Conservation (phyloP, 2,329 filamentous ascomycete species). For the Colletotrichum nymphaeae region DNA sequence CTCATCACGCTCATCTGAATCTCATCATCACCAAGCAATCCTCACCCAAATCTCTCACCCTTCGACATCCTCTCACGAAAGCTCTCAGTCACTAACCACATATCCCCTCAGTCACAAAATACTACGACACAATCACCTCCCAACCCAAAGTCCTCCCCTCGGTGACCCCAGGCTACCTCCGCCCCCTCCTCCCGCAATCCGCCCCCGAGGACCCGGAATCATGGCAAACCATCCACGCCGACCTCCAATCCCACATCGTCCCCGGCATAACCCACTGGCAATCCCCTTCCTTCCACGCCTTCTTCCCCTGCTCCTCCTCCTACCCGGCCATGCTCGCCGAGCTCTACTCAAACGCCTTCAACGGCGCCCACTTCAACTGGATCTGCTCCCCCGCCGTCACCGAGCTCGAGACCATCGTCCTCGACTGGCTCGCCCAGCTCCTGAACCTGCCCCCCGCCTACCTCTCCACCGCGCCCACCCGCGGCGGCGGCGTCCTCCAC, state of each 20-base stretch:
- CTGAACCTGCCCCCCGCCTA: conserved; percentile 80
- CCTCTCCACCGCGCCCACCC: conserved; percentile 75
- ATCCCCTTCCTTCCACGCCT: conserved; percentile 94
- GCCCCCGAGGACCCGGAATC: conserved; percentile 75
- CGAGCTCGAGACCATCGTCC: conserved; percentile 90
- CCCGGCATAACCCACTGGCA: conserved; percentile 96
- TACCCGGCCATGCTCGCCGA: conserved; percentile 91
- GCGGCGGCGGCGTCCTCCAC: conserved; percentile 92
- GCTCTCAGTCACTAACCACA: neutral
- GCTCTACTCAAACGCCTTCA: conserved; percentile 91
- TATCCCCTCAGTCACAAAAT: conserved; percentile 74
- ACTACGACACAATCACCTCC: conserved; percentile 80
- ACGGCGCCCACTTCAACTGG: conserved; percentile 96
- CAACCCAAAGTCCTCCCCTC: conserved; percentile 77
- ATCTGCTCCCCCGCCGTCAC: conserved; percentile 92
- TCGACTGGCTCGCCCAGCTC: conserved; percentile 90
- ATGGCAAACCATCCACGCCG: conserved; percentile 84
- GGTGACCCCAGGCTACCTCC: conserved; percentile 87
- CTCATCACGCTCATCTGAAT: neutral
- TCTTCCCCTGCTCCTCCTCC: conserved; percentile 86
- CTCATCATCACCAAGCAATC: conserved; percentile 15
- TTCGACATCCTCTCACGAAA: neutral
- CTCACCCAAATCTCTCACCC: neutral
- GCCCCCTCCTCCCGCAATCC: conserved; percentile 77
- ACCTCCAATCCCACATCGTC: conserved; percentile 88